Evolutionary conservation across 441 rosid genomes (phyloP).

Genomic region (Mallotus japonicus): DNA sequence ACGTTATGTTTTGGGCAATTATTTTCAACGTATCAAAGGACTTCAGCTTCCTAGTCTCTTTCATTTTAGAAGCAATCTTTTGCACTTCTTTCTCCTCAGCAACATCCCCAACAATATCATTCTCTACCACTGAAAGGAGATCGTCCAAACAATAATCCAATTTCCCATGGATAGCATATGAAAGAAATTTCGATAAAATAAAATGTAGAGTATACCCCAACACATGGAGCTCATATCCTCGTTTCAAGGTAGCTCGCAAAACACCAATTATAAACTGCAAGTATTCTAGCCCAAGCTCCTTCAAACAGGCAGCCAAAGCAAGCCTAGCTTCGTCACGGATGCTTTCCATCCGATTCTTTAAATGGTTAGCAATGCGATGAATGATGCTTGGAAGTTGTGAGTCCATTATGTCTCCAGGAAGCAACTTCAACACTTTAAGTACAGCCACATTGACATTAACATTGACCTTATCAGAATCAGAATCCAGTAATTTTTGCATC

Average conservation of each 20-base stretch:
- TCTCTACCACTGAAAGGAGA: conserved; percentile 72
- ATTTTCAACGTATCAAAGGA: conserved; percentile 77
- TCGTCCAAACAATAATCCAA: conserved; percentile 86
- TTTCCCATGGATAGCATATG: conserved; percentile 45
- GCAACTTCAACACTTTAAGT: conserved; percentile 86
- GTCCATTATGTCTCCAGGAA: conserved; percentile 78
- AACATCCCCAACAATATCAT: conserved; percentile 87
- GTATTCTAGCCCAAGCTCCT: conserved; percentile 88
- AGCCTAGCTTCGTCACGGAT: conserved; percentile 78
- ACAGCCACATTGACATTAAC: conserved; percentile 67
- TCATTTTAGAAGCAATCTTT: conserved; percentile 86
- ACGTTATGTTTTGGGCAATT: conserved; percentile 73
- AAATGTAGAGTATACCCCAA: conserved; percentile 77
- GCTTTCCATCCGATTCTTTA: conserved; percentile 70
- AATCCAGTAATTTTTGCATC: conserved; percentile 60
- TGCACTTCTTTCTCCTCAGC: conserved; percentile 91
- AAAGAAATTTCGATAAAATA: conserved; percentile 56
- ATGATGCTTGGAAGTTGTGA: conserved; percentile 75
- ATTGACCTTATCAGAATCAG: conserved; percentile 66
- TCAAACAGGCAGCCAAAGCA: conserved; percentile 87
- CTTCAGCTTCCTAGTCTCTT: conserved; percentile 72
- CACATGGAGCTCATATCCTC: conserved; percentile 89
- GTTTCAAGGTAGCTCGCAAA: conserved; percentile 68
- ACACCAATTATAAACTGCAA: conserved; percentile 63
- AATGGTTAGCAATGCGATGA: conserved; percentile 66